Conservation (phyloP, 1,284 basidiomycete species). For the Malassezia brasiliensis region DNA sequence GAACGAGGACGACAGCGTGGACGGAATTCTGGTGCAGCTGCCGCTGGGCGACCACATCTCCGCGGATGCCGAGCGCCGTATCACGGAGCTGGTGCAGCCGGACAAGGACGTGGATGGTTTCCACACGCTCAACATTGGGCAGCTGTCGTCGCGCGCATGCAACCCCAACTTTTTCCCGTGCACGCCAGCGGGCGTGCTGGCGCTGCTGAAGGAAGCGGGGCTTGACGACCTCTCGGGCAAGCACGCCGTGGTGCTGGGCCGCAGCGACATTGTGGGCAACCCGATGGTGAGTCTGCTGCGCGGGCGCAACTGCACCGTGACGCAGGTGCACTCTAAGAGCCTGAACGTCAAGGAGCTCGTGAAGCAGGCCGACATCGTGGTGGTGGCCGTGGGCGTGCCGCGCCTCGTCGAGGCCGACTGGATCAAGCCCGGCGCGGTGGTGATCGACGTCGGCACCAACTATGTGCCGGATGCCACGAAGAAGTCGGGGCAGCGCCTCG, state of each 20-base stretch:
- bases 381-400: constrained; percentile 85
- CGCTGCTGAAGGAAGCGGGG: constrained; percentile 74
- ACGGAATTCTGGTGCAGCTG: constrained; percentile 92
- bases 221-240: constrained; percentile 54
- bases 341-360: constrained; percentile 64
- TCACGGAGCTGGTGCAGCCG: constrained; percentile 88
- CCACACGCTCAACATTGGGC: constrained; percentile 97
- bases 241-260: constrained; percentile 83
- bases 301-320: constrained; percentile 86
- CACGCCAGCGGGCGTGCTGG: constrained; percentile 86
- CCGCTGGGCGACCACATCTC: constrained; percentile 79
- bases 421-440: constrained; percentile 78
- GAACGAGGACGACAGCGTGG: constrained; percentile 72
- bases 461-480: constrained; percentile 73
- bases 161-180: constrained; percentile 87
- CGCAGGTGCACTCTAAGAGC: constrained; percentile 89
- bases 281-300: constrained; percentile 85
- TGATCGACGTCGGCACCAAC: constrained; percentile 75
- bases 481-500: constrained; percentile 89
- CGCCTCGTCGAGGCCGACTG: constrained; percentile 85
- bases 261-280: constrained; percentile 95
- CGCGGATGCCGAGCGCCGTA: constrained; percentile 72
- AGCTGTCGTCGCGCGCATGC: constrained; percentile 79
- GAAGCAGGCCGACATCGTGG: constrained; percentile 76
- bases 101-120: constrained; percentile 99